A percentile compares a stretch with the other conserved stretches of the same genome.
Conservation (phyloP, 2,329 filamentous ascomycete genomes). For the Fusarium pseudocircinatum region DNA sequence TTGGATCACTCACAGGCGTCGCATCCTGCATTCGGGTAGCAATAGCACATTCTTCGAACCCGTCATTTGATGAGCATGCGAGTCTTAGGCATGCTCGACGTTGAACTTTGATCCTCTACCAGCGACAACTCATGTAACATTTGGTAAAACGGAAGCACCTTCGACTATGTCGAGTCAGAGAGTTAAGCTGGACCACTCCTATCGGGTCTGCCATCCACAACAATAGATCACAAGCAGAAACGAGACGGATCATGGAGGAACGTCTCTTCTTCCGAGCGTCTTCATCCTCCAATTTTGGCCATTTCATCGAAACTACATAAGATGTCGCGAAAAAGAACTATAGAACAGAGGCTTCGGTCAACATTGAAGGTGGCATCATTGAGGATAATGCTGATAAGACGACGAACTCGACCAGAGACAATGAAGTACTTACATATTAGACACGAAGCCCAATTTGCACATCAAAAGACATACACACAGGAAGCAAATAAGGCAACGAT, state of each 20-base stretch:
- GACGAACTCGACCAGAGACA: neutral
- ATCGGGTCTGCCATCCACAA: too few relatives aligned
- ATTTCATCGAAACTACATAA: neutral
- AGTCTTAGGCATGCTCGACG: neutral
- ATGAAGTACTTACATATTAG: neutral
- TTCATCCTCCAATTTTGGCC: accelerated
- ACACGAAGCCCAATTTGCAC: neutral
- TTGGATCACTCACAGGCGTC: neutral
- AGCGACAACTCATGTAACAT: neutral
- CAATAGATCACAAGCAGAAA: neutral
- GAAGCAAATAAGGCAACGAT: neutral
- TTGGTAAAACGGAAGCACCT: neutral
- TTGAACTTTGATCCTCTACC: neutral
- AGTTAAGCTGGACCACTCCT: neutral
- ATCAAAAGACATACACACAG: neutral
- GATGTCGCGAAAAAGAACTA: accelerated
- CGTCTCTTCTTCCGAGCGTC: neutral
- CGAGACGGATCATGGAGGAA: neutral
- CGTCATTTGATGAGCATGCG: neutral
- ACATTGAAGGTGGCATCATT: neutral
- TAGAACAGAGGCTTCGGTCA: neutral
- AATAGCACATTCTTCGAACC: neutral
- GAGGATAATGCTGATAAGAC: neutral
- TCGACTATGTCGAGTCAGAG: neutral
- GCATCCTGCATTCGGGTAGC: neutral